A percentile compares a stretch with the other conserved stretches of the same genome.
phyloP scores from a whole-genome alignment of 345 rosid species.

The Corchorus capsularis region DNA sequence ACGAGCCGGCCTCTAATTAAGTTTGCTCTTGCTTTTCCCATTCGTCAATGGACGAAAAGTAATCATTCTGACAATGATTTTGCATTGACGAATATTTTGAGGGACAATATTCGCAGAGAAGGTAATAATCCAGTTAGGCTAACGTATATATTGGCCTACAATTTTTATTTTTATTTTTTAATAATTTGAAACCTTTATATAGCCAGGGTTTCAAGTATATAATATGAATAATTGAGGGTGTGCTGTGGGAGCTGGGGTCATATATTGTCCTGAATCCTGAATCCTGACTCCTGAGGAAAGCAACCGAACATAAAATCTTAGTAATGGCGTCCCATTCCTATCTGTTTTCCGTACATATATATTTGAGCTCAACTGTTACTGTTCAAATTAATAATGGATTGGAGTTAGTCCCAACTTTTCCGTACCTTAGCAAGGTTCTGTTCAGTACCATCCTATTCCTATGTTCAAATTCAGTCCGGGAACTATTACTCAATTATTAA shows the following conservation, averaged over 20 bases:
- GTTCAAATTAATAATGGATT: not conserved
- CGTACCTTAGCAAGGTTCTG: not conserved
- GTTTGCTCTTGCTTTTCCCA: not conserved
- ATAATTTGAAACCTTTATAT: too few relatives aligned
- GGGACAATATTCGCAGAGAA: not conserved
- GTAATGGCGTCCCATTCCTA: not conserved
- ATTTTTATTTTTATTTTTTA: not conserved
- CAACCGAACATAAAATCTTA: not conserved
- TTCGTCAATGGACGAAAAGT: not conserved
- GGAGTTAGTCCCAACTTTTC: not conserved
- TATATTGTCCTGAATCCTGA: not conserved
- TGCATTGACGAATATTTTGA: not conserved
- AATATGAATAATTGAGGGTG: constrained; percentile 14
- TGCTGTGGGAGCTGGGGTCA: not conserved
- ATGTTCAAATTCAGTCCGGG: not conserved
- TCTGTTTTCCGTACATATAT: not conserved
- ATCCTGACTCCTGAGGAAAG: not conserved
- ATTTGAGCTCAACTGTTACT: not conserved
- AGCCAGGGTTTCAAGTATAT: not conserved
- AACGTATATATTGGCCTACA: not conserved
- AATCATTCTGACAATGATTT: constrained; percentile 18
- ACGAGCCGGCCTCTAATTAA: not conserved
- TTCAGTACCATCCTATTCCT: not conserved
- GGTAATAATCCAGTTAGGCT: not conserved
- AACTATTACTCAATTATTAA: not conserved